A percentile compares a stretch with the other conserved stretches of the same genome.
phyloP scores from a whole-genome alignment of 1,139 yeast genomes.

The Blastobotrys apis region DNA sequence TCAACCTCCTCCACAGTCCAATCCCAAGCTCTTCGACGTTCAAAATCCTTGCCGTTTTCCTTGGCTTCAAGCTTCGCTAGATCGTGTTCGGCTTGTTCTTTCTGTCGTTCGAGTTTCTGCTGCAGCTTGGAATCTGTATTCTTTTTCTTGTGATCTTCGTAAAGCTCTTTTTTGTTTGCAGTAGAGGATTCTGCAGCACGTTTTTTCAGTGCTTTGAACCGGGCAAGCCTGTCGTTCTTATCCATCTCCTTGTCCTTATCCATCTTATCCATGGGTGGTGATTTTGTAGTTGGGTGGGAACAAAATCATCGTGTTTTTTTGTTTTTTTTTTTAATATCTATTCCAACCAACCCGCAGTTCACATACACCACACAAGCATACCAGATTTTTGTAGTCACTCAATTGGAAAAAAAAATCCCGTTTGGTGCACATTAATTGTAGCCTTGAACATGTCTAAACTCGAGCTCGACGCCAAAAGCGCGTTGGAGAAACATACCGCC shows the following conservation, averaged over 20 bases:
- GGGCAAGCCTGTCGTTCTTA: conserved; percentile 12
- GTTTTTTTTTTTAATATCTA: too few species aligned
- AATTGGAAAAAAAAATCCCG: too few species aligned
- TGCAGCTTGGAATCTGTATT: conserved; percentile 33
- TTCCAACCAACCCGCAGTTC: too few species aligned
- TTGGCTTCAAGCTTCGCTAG: conserved; percentile 39
- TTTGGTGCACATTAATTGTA: too few species aligned
- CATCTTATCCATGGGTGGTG: neutral
- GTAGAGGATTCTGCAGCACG: conserved; percentile 31
- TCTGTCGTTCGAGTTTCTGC: conserved; percentile 35
- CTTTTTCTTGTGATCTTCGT: conserved; percentile 39
- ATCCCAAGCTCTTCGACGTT: conserved; percentile 47
- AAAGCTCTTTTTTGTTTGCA: conserved; percentile 42
- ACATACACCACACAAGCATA: too few species aligned
- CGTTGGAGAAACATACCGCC: too few species aligned
- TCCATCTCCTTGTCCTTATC: neutral
- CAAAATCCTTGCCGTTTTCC: conserved; percentile 41
- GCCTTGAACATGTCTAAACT: too few species aligned
- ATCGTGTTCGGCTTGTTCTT: conserved; percentile 39
- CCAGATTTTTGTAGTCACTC: too few species aligned
- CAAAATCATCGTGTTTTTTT: too few species aligned
- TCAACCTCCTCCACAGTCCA: conserved; percentile 69
- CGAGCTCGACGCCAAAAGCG: too few species aligned
- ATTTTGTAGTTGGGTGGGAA: neutral
- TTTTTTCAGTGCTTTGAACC: conserved; percentile 21